Conservation (phyloP, 257 asterid species). For the Marsdenia floribunda region DNA sequence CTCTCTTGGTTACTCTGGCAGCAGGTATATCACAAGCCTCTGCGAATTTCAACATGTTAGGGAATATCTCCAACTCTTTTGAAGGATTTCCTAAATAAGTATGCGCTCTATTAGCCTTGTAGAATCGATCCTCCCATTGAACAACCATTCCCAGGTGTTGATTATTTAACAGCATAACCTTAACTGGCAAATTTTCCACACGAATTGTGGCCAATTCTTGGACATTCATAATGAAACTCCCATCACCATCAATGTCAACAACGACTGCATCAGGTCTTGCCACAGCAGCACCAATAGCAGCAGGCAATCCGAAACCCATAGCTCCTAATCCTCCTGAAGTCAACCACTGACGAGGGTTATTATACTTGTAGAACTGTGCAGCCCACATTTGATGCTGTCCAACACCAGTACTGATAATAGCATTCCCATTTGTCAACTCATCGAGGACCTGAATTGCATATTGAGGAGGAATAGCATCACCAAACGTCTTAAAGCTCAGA, state of each 20-base stretch:
- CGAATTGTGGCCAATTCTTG: slow-evolving; percentile 70
- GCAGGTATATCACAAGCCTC: slow-evolving; percentile 72
- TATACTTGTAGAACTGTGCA: slow-evolving; percentile 75
- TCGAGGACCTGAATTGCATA: slow-evolving; percentile 67
- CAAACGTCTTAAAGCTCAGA: slow-evolving; percentile 51
- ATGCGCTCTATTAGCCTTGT: slow-evolving; percentile 75
- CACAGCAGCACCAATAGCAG: slow-evolving; percentile 82
- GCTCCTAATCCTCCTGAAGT: slow-evolving; percentile 81
- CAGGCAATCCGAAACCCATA: slow-evolving; percentile 84
- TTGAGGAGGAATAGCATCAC: slow-evolving; percentile 72
- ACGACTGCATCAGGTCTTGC: slow-evolving; percentile 68
- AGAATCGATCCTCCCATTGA: slow-evolving; percentile 87
- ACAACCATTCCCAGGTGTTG: slow-evolving; percentile 87
- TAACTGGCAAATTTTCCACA: slow-evolving; percentile 72
- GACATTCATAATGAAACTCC: slow-evolving; percentile 84
- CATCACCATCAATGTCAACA: slow-evolving; percentile 87
- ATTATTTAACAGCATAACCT: slow-evolving; percentile 69
- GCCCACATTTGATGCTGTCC: slow-evolving; percentile 98
- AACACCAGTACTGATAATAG: slow-evolving; percentile 69
- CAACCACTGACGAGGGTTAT: slow-evolving; percentile 67
- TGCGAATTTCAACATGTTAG: slow-evolving; percentile 64
- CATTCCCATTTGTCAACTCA: slow-evolving; percentile 67
- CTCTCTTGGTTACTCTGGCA: slow-evolving; percentile 51
- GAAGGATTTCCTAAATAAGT: slow-evolving; percentile 74
- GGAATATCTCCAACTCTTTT: slow-evolving; percentile 53